A percentile compares a stretch with the other conserved stretches of the same genome.
Evolutionary conservation across 2,329 filamentous ascomycete genomes (phyloP).

Genomic region (Pezicula rhizophila): DNA sequence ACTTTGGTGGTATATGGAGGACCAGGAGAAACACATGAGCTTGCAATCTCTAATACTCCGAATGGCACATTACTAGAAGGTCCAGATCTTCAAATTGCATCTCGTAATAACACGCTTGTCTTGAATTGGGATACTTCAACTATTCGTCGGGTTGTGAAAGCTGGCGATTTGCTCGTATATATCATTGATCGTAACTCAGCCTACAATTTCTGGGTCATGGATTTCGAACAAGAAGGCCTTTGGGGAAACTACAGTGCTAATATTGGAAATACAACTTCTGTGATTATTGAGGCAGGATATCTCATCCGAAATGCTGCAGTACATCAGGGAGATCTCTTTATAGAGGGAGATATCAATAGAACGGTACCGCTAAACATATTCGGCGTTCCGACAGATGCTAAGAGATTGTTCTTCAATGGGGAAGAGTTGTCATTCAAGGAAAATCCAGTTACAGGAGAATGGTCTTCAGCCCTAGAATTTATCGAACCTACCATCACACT

Average conservation of each 20-base stretch:
- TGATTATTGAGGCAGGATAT: constrained; percentile 58
- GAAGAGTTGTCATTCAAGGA: constrained; percentile 21
- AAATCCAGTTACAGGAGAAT: constrained; percentile 30
- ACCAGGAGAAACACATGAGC: constrained; percentile 52
- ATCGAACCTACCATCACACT: constrained; percentile 43
- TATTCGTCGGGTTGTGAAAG: constrained; percentile 40
- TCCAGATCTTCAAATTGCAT: constrained; percentile 18
- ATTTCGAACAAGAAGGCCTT: not conserved
- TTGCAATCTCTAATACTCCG: constrained; percentile 25
- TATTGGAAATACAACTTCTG: constrained; percentile 11
- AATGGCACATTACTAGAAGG: constrained; percentile 5
- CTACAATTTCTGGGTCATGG: constrained; percentile 57
- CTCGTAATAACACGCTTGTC: constrained; percentile 35
- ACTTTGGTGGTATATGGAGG: constrained; percentile 58
- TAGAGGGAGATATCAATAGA: constrained; percentile 65
- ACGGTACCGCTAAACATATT: constrained; percentile 63
- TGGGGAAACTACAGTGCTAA: not conserved
- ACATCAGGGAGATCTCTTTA: constrained; percentile 43
- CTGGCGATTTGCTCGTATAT: constrained; percentile 25
- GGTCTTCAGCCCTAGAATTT: constrained; percentile 44
- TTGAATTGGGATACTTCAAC: constrained; percentile 47
- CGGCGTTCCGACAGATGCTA: constrained; percentile 50
- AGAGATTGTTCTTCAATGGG: constrained; percentile 46
- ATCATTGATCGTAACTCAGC: constrained; percentile 54
- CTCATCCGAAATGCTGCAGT: constrained; percentile 53